phyloP scores from a whole-genome alignment of 768 basidiomycete species.

The Chalciporus chontae region DNA sequence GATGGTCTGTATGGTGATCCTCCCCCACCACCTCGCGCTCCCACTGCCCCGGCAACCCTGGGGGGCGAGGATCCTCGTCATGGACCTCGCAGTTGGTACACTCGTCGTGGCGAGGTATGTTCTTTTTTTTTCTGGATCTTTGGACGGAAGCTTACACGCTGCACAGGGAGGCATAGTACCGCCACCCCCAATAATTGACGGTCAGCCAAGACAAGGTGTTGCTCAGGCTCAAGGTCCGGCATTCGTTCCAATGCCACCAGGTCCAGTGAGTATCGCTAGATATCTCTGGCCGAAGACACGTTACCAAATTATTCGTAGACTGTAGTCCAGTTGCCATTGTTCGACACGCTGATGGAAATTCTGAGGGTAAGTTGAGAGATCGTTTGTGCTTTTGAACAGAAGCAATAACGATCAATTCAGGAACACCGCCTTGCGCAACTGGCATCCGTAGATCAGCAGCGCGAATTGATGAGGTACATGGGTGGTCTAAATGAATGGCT shows the following conservation, averaged over 20 bases:
- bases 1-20: conserved; percentile 12
- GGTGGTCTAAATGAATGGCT: conserved; percentile 75
- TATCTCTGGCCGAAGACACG: neutral
- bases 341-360: conserved; percentile 68
- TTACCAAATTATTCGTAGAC: conserved; percentile 38
- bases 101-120: conserved; percentile 18
- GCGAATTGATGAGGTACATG: conserved; percentile 80
- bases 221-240: conserved; percentile 25
- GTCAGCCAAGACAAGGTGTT: conserved; percentile 17
- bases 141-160: neutral
- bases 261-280: conserved; percentile 43
- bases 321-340: conserved; percentile 59
- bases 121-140: neutral
- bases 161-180: conserved; percentile 20
- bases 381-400: neutral
- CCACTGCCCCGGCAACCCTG: conserved; percentile 22
- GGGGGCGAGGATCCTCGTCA: conserved; percentile 15
- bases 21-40: conserved; percentile 12
- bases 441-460: conserved; percentile 74
- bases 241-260: conserved; percentile 46
- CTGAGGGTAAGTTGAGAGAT: conserved; percentile 46
- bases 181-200: conserved; percentile 25
- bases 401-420: conserved; percentile 34
- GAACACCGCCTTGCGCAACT: conserved; percentile 73
- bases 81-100: conserved; percentile 25